Conservation (phyloP, 2,329 filamentous ascomycete genomes). For the Diaporthe vaccinii region DNA sequence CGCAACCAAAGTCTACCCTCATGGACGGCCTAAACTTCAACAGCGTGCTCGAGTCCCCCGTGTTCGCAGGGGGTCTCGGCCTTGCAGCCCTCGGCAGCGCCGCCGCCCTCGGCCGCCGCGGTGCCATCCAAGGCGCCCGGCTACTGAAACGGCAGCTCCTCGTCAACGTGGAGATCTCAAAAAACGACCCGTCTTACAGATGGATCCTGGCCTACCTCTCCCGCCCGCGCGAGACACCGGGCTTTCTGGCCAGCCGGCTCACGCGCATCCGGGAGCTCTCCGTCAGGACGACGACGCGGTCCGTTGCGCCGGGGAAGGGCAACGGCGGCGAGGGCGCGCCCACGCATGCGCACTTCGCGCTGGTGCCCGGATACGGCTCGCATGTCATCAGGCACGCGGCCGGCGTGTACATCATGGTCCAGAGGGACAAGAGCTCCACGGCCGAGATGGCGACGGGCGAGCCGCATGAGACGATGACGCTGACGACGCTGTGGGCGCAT, state of each 20-base stretch:
- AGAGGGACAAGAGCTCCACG: slow-evolving; percentile 86
- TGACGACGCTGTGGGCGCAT: slow-evolving; percentile 92
- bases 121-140: slow-evolving; percentile 77
- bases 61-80: slow-evolving; percentile 83
- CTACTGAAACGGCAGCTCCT: slow-evolving; percentile 87
- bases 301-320: slow-evolving; percentile 70
- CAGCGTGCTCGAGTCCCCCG: slow-evolving; percentile 73
- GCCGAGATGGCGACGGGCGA: slow-evolving; percentile 86
- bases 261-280: slow-evolving; percentile 73
- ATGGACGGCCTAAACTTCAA: slow-evolving; percentile 61
- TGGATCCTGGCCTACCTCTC: slow-evolving; percentile 98
- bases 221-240: slow-evolving; percentile 77
- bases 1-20: slow-evolving; percentile 37
- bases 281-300: slow-evolving; percentile 64
- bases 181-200: slow-evolving; percentile 91
- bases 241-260: slow-evolving; percentile 69
- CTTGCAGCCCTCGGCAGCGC: slow-evolving; percentile 89
- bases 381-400: slow-evolving; percentile 87
- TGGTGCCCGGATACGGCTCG: slow-evolving; percentile 91
- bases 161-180: slow-evolving; percentile 95
- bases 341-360: slow-evolving; percentile 83
- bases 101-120: slow-evolving; percentile 84
- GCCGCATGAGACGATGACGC: slow-evolving; percentile 92
- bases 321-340: slow-evolving; percentile 76
- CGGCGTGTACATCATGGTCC: slow-evolving; percentile 88